Evolutionary conservation across 495 filamentous ascomycete species (phyloP), one percentile per base, ranked within the genome.

Genomic region (Penicillium tannophilum): DNA sequence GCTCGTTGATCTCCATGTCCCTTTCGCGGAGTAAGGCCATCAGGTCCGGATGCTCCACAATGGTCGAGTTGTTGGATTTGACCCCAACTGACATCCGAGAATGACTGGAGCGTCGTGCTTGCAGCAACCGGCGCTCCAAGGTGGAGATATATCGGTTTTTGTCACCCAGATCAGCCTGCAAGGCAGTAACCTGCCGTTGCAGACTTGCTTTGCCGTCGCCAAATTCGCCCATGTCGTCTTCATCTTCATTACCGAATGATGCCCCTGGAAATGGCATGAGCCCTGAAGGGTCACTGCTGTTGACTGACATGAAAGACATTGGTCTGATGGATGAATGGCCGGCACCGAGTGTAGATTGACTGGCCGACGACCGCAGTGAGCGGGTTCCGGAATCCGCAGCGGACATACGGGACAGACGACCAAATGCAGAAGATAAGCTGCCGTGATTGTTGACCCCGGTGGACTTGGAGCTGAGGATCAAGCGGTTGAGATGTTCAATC

Each of bases 101-200:
- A 53, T 95, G 91, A 72, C 93, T 97, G 10, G 91, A 91, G 23
- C 94, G 87, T 53, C 95, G 83, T 23, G 95, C 94, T 68, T 98
- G 94, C 16, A 98, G 79, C 0, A 98, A 78, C 9, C 94, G 86
- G 67, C 93, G 91, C 77, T 98, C 94, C 2, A 98, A 77, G 0
- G 93, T 97, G 26, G 88, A 82, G 61, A 98, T 97, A 70, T 98
- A 98, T 43, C 95, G 90, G 62, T 95, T 97, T 76, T 96, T 97
- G 74, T 98, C 95, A 11, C 81, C 82, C 9, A 98, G 83, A 72
- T 98, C 94, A n/a, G 92, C 88, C 70, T 95, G 95, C 39, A 98
- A 78, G 2, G 94, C 90, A 36, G 87, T 84, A 56, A 96, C 89
- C 65, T 97, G 95, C 20, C 89, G 83, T 43, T 88, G 80, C 33